Conservation (phyloP, 1,284 basidiomycete species). For the Singerocomus inundabilis region DNA sequence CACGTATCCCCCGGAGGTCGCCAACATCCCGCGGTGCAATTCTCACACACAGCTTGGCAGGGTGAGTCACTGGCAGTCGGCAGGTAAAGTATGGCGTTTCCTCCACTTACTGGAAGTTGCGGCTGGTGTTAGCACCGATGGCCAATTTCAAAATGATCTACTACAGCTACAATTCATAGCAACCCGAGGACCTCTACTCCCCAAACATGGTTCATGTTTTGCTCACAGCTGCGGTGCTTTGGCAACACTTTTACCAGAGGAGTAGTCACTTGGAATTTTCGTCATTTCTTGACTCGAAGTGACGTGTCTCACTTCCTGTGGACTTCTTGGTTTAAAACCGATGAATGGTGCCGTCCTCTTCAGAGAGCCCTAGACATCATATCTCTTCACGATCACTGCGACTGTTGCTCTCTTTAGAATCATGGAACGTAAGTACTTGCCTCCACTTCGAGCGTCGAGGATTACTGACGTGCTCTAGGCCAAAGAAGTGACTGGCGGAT, state of each 20-base stretch:
- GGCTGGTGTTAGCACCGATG: constrained; percentile 24
- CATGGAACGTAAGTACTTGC: constrained; percentile 24
- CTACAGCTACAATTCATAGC: constrained; percentile 20
- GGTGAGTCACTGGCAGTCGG: constrained; percentile 33
- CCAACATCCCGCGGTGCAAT: constrained; percentile 8
- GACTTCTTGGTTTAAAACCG: constrained; percentile 26
- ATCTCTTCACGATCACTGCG: constrained; percentile 1
- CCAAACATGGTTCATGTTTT: constrained; percentile 19
- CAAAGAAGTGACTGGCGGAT: constrained; percentile 28
- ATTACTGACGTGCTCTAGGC: constrained; percentile 17
- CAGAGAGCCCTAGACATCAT: constrained; percentile 7
- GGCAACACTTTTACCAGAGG: constrained; percentile 8
- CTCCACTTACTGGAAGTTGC: constrained; percentile 15
- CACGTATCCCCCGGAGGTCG: constrained; percentile 16
- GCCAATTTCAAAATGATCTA: constrained; percentile 13
- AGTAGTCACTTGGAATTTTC: constrained; percentile 13
- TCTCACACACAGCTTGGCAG: constrained; percentile 36
- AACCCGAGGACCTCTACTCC: constrained; percentile 8
- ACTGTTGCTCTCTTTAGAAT: background rate
- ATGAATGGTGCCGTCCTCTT: background rate
- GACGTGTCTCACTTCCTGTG: constrained; percentile 30
- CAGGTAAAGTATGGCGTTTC: constrained; percentile 30
- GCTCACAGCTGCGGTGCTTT: constrained; percentile 25
- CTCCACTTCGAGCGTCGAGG: background rate
- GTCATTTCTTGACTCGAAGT: constrained; percentile 29